These are phyloP conservation scores for Pichia manshurica DNA, from an alignment of 805 yeast species.

Conservation along the genomic window DNA sequence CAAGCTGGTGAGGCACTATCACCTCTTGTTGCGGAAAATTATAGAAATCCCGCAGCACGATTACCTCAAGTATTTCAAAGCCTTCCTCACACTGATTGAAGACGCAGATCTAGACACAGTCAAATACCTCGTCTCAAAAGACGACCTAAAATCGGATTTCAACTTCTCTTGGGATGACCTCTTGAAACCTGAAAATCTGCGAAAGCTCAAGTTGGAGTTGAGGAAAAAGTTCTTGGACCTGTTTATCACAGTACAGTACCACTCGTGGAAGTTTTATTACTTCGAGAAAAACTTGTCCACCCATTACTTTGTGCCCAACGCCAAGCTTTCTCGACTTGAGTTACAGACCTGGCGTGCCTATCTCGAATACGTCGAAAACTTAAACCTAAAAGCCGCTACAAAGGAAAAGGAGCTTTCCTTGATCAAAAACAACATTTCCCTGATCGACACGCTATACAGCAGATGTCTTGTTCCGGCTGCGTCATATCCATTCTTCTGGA, in stretches of 20 bases:
- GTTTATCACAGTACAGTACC: conserved; percentile 51
- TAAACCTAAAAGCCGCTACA: conserved; percentile 19
- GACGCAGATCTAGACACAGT: conserved; percentile 25
- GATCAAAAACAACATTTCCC: conserved; percentile 20
- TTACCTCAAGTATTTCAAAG: conserved; percentile 41
- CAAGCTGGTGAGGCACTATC: conserved; percentile 29
- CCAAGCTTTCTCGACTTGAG: conserved; percentile 36
- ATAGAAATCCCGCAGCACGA: conserved; percentile 55
- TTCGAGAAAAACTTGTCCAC: conserved; percentile 41
- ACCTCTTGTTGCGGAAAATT: conserved; percentile 40
- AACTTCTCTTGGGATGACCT: conserved; percentile 23
- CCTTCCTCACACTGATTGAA: conserved; percentile 33
- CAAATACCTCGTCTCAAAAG: conserved; percentile 21
- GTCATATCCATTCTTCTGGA: conserved; percentile 43
- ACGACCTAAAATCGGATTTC: conserved; percentile 19
- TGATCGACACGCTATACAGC: conserved; percentile 36
- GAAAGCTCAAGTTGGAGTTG: conserved; percentile 31
- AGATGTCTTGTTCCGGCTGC: conserved; percentile 44
- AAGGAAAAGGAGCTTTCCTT: conserved; percentile 19
- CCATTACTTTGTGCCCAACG: conserved; percentile 36
- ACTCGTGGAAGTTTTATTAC: conserved; percentile 42
- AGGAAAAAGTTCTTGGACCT: conserved; percentile 46
- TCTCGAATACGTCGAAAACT: conserved; percentile 45
- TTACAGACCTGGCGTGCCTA: conserved; percentile 55
- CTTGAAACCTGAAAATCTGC: conserved; percentile 14